Conservation (phyloP, 352 stramenopile species). For the Hyaloperonospora arabidopsidis region DNA sequence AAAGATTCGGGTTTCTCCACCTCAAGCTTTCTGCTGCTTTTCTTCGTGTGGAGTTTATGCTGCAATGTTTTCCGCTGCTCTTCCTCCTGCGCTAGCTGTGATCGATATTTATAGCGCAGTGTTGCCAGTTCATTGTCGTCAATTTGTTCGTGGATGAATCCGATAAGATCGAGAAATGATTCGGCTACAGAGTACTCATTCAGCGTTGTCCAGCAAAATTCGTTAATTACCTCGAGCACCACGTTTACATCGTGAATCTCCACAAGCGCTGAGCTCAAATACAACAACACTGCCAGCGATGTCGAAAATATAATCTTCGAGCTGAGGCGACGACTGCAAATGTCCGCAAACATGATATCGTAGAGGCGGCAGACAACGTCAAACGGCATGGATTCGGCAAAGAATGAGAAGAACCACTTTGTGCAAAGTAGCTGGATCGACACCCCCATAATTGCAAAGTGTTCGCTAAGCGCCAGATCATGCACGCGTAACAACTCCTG, state of each 20-base stretch:
- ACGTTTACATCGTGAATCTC: constrained; percentile 71
- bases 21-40: constrained; percentile 28
- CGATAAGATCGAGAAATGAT: constrained; percentile 62
- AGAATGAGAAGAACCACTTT: constrained; percentile 84
- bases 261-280: constrained; percentile 57
- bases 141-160: constrained; percentile 64
- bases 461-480: constrained; percentile 45
- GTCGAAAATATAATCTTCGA: constrained; percentile 69
- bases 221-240: constrained; percentile 65
- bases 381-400: constrained; percentile 76
- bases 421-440: constrained; percentile 73
- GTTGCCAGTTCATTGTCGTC: constrained; percentile 45
- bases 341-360: constrained; percentile 67
- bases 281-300: constrained; percentile 63
- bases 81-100: constrained; percentile 53
- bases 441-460: constrained; percentile 50
- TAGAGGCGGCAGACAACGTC: constrained; percentile 70
- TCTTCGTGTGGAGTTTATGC: constrained; percentile 37
- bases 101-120: constrained; percentile 46
- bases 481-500: constrained; percentile 57
- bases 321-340: constrained; percentile 44
- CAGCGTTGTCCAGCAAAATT: constrained; percentile 71
- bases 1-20: constrained; percentile 17
- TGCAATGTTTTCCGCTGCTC: constrained; percentile 48
- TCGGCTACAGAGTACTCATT: constrained; percentile 64